These are phyloP conservation scores for Erigeron philadelphicus DNA, from an alignment of 140 eudicot species.

Conservation along the genomic window DNA sequence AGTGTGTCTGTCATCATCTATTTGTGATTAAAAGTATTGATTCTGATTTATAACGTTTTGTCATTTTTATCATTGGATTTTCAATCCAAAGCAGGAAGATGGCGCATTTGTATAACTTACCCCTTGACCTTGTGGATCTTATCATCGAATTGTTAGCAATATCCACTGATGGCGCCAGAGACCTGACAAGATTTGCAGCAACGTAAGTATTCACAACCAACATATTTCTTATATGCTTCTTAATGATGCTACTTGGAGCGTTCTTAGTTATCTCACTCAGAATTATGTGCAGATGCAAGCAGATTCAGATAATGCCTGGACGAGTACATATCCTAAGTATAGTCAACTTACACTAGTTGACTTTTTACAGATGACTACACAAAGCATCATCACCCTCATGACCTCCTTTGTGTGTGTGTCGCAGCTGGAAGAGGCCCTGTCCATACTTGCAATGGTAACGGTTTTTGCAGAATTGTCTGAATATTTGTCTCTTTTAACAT, in stretches of 20 bases:
- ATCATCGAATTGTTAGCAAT: constrained; percentile 17
- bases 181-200: constrained; percentile 10
- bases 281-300: constrained; percentile 24
- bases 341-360: background rate
- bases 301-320: background rate
- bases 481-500: background rate
- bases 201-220: constrained; percentile 11
- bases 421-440: constrained; percentile 9
- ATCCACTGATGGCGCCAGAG: constrained; percentile 20
- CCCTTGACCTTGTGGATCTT: constrained; percentile 7
- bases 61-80: background rate
- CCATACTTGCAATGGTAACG: constrained; percentile 16
- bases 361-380: background rate
- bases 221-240: background rate
- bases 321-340: background rate
- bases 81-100: constrained; percentile 18
- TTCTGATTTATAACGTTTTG: constrained; percentile 1
- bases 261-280: constrained; percentile 6
- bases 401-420: constrained; percentile 12
- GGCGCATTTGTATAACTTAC: constrained; percentile 17
- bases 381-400: background rate
- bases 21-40: background rate
- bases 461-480: background rate
- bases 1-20: background rate
- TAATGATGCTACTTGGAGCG: constrained; percentile 7